Evolutionary conservation across 257 asterid genomes (phyloP), one percentile per base, ranked within the genome.

Genomic region (Ilex asprella): DNA sequence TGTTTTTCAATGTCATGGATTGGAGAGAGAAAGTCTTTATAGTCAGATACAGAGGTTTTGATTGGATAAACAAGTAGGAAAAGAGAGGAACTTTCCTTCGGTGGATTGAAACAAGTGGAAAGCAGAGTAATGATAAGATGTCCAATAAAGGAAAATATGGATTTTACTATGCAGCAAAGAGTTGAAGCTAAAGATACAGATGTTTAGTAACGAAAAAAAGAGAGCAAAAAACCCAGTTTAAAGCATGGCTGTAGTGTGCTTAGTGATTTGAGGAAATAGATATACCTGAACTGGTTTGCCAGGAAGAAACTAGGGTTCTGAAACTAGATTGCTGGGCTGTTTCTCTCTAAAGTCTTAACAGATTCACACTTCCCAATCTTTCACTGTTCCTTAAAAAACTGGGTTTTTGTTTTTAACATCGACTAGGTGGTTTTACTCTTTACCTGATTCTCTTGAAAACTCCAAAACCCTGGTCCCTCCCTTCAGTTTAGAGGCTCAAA

Each of bases 391-490:
- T 67, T 61, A 72, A 75, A 68, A 21, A 21, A 21, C 27, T 21
- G 27, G 27, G 27, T 61, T 67, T 44, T 71, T 64, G n/a, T n/a
- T 69, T 59, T 76, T 70, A 75, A 72, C 67, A 77, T 72, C 64
- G 77, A 84, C 62, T 29, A 72, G 73, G 87, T 78, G 94, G 85
- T 81, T 82, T 86, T 86, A 68, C 71, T 67, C 77, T 79, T 85
- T 81, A 68, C 70, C 78, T 78, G 84, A 80, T 82, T 76, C 81
- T 78, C 88, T 81, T 76, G 83, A 74, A 68, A 74, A 67, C 70
- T 58, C 55, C 75, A 73, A 84, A 52, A 67, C 62, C 67, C 15
- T 59, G 68, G 56, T 1, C 62, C 67, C 66, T 51, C 58, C 43
- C 59, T 49, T 35, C 52, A 66, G 30, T 59, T 71, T 62, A 62